phyloP scores from a whole-genome alignment of 179 eudicot genomes.

The Monotropa hypopitys region DNA sequence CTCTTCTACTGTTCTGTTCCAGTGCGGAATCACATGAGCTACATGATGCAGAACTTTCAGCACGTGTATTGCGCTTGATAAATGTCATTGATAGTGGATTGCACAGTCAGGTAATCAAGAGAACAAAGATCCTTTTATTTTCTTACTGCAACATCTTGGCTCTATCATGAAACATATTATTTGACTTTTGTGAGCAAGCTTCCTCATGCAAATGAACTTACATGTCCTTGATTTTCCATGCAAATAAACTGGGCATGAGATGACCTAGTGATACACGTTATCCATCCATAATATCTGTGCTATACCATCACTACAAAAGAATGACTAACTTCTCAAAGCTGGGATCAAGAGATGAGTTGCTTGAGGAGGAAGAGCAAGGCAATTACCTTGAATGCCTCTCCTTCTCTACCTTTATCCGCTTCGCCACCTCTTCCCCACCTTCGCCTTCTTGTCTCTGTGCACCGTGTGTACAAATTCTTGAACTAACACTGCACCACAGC shows the following conservation, averaged over 20 bases:
- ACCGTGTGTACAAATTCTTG: no score
- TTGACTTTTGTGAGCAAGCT: background rate
- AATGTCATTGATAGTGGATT: constrained; percentile 84
- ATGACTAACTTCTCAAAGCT: no score
- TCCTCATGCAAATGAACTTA: background rate
- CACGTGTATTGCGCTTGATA: constrained; percentile 77
- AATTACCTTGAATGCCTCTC: no score
- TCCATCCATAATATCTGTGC: no score
- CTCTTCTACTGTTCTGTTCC: constrained; percentile 12
- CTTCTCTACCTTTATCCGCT: no score
- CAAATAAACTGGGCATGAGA: background rate
- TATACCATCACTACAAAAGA: no score
- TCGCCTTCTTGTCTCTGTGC: no score
- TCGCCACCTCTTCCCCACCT: no score
- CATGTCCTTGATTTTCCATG: background rate
- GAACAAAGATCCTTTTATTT: background rate
- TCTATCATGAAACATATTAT: background rate
- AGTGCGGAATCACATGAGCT: constrained; percentile 89
- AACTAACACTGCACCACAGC: no score
- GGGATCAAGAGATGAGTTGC: no score
- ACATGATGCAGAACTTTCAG: constrained; percentile 90
- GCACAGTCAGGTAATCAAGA: constrained; percentile 31
- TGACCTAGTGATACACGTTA: no score
- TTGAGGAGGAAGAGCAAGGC: no score
- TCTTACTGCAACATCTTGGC: constrained; percentile 1